Conservation (phyloP, 2,329 filamentous ascomycete genomes). For the Leptographium radiaticola region DNA sequence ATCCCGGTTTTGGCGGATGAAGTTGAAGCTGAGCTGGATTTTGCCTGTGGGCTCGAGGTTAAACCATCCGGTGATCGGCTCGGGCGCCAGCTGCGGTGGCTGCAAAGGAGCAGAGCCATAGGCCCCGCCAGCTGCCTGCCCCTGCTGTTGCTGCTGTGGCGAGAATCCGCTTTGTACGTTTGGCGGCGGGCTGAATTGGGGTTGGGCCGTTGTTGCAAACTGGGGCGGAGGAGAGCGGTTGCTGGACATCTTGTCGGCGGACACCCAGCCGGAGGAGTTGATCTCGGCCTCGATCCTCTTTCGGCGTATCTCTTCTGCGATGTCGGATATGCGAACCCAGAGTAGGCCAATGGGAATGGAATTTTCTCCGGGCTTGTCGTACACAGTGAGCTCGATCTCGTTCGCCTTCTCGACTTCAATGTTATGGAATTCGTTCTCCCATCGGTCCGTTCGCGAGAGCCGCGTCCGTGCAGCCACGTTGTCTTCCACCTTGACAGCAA, state of each 20-base stretch:
- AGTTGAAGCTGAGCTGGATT: constrained; percentile 83
- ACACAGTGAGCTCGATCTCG: constrained; percentile 93
- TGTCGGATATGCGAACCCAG: constrained; percentile 94
- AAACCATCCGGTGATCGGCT: constrained; percentile 86
- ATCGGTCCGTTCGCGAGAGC: constrained; percentile 73
- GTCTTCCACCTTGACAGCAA: constrained; percentile 95
- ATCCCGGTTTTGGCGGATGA: constrained; percentile 80
- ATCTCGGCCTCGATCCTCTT: constrained; percentile 97
- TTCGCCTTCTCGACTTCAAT: constrained; percentile 97
- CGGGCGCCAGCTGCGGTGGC: constrained; percentile 36
- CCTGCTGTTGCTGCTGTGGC: constrained; percentile 10
- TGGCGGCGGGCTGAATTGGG: constrained; percentile 31
- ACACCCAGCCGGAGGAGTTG: constrained; percentile 91
- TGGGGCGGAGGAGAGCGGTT: constrained; percentile 40
- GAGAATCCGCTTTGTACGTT: constrained; percentile 22
- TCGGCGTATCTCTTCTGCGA: constrained; percentile 90
- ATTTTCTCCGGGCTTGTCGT: constrained; percentile 86
- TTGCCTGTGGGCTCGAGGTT: constrained; percentile 88
- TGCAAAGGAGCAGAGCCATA: constrained; percentile 17
- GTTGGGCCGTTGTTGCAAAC: constrained; percentile 43
- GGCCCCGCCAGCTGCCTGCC: constrained; percentile 9
- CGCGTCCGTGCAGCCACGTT: constrained; percentile 78
- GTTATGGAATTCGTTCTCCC: constrained; percentile 82
- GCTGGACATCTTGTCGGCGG: constrained; percentile 71
- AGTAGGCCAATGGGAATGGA: constrained; percentile 87